Conservation (phyloP, 1,284 basidiomycete species). For the Vanrija sp. region DNA sequence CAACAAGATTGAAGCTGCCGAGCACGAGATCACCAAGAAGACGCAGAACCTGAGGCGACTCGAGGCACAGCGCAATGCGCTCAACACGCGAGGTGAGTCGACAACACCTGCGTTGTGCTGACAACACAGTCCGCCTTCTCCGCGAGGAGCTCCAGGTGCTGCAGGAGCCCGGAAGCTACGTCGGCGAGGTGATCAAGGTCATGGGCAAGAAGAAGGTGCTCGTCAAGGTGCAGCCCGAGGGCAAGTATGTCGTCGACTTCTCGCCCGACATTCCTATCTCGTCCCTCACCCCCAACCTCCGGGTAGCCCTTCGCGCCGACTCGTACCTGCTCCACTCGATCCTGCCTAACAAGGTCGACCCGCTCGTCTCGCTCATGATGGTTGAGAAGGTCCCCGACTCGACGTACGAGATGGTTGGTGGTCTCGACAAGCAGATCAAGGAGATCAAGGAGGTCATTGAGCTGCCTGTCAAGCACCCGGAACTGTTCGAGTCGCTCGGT, state of each 20-base stretch:
- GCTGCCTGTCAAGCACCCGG: constrained; percentile 95
- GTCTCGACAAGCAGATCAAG: constrained; percentile 96
- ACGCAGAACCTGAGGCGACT: constrained; percentile 93
- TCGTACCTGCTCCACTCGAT: constrained; percentile 93
- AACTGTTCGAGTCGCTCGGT: constrained; percentile 92
- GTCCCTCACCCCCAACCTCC: constrained; percentile 76
- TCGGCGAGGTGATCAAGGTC: constrained; percentile 95
- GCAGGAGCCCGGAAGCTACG: constrained; percentile 95
- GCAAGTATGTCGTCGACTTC: constrained; percentile 97
- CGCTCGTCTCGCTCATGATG: constrained; percentile 97
- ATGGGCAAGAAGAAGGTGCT: constrained; percentile 99
- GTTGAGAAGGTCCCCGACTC: constrained; percentile 99
- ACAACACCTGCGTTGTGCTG: constrained; percentile 33
- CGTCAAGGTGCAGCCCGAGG: constrained; percentile 98
- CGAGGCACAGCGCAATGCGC: constrained; percentile 92
- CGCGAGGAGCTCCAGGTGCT: constrained; percentile 91
- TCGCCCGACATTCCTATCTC: constrained; percentile 82
- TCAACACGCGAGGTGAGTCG: constrained; percentile 79
- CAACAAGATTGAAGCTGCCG: constrained; percentile 89
- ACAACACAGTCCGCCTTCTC: constrained; percentile 64
- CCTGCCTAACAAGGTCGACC: constrained; percentile 91
- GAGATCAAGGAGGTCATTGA: constrained; percentile 99
- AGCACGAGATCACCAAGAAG: constrained; percentile 89
- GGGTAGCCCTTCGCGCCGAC: constrained; percentile 93
- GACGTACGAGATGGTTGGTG: constrained; percentile 99